Conservation (phyloP, 2,329 filamentous ascomycete genomes). For the Penicillium hesseltinei region DNA sequence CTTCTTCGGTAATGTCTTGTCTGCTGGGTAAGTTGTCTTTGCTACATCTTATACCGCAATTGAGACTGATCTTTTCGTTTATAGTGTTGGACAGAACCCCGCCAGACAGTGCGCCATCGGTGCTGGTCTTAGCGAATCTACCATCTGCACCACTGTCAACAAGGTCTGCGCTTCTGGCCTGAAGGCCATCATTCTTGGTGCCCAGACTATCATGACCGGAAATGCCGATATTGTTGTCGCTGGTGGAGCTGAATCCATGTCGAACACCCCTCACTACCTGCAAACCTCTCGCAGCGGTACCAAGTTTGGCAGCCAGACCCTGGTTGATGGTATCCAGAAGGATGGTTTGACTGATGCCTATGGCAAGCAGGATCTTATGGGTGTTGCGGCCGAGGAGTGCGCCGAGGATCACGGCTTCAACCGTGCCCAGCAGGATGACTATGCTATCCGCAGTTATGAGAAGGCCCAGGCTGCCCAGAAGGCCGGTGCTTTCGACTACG, state of each 20-base stretch:
- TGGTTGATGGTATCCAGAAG: constrained; percentile 89
- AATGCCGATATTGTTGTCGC: constrained; percentile 91
- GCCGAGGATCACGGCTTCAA: constrained; percentile 76
- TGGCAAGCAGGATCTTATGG: constrained; percentile 93
- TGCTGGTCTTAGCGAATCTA: constrained; percentile 76
- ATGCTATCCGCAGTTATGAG: constrained; percentile 93
- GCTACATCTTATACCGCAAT: not conserved
- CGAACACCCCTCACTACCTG: constrained; percentile 94
- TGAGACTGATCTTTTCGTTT: constrained; percentile 12
- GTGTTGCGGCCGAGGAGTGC: constrained; percentile 87
- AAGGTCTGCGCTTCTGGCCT: constrained; percentile 96
- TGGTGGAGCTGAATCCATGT: constrained; percentile 97
- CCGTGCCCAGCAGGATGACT: constrained; percentile 87
- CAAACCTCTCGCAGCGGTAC: constrained; percentile 79
- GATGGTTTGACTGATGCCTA: constrained; percentile 94
- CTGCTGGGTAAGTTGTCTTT: constrained; percentile 69
- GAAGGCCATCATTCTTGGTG: constrained; percentile 91
- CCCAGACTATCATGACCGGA: constrained; percentile 96
- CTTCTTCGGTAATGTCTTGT: constrained; percentile 97
- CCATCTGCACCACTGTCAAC: constrained; percentile 91
- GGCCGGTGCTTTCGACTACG: constrained; percentile 73
- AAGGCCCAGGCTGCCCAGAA: constrained; percentile 85
- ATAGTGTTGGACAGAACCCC: constrained; percentile 89
- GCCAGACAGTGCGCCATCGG: constrained; percentile 90
- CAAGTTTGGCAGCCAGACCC: constrained; percentile 88